Conservation (phyloP, 2,329 filamentous ascomycete genomes). For the Fusarium metavorans region DNA sequence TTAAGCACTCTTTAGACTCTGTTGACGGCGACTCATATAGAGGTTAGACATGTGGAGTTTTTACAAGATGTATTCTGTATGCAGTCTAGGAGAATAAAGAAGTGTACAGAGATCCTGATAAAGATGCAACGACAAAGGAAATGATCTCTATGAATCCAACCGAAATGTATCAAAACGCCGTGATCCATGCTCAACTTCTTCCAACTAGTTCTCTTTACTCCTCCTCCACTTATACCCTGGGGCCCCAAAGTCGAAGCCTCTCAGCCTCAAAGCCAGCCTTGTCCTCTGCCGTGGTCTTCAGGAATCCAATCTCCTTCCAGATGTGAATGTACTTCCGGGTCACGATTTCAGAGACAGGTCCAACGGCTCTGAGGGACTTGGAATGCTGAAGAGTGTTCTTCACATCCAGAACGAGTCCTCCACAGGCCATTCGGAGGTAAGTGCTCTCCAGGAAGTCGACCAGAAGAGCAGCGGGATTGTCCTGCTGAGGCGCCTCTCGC, state of each 20-base stretch:
- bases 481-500: conserved; percentile 27
- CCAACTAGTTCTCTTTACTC: background rate
- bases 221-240: background rate
- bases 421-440: conserved; percentile 28
- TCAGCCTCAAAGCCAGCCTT: conserved; percentile 30
- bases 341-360: conserved; percentile 23
- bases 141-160: background rate
- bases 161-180: background rate
- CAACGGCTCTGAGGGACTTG: conserved; percentile 16
- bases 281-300: conserved; percentile 30
- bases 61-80: background rate
- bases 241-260: conserved; percentile 20
- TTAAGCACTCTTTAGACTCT: background rate
- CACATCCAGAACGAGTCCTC: conserved; percentile 17
- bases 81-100: background rate
- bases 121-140: background rate
- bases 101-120: background rate
- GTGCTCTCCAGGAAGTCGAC: conserved; percentile 23
- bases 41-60: background rate
- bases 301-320: conserved; percentile 39
- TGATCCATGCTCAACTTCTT: background rate
- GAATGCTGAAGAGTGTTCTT: conserved; percentile 30
- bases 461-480: conserved; percentile 13
- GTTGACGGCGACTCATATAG: too few species aligned
- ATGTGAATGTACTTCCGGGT: conserved; percentile 40